A percentile compares a stretch with the other conserved stretches of the same genome.
Conservation (phyloP, 208 protist genomes). For the Trypanosoma boissoni region DNA sequence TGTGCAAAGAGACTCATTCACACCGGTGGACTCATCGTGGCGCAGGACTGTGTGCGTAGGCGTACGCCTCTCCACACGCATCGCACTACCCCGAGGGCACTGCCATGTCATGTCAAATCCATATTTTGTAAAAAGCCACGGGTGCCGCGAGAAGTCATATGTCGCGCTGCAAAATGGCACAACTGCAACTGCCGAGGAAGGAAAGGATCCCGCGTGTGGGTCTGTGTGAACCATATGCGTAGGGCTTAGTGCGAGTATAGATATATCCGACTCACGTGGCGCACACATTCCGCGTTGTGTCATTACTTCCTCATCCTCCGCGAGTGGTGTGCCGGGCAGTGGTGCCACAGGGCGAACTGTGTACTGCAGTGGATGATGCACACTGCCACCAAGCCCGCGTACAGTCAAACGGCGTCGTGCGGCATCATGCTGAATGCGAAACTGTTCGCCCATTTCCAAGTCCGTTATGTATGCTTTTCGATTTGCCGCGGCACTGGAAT, state of each 20-base stretch:
- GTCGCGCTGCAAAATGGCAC: slow-evolving; percentile 64
- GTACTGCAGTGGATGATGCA: slow-evolving; percentile 43
- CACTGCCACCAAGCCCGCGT: neutral
- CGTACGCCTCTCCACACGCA: slow-evolving; percentile 33
- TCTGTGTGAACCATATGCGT: slow-evolving; percentile 35
- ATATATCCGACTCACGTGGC: slow-evolving; percentile 27
- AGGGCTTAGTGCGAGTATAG: slow-evolving; percentile 62
- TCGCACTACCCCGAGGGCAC: slow-evolving; percentile 34
- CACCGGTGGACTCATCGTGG: slow-evolving; percentile 36
- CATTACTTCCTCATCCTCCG: slow-evolving; percentile 52
- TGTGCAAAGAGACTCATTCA: slow-evolving; percentile 45
- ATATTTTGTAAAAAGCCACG: slow-evolving; percentile 55
- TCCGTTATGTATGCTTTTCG: too few relatives aligned
- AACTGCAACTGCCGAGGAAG: slow-evolving; percentile 53
- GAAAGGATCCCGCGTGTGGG: slow-evolving; percentile 25
- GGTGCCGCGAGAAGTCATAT: slow-evolving; percentile 75
- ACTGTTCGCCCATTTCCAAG: too few relatives aligned
- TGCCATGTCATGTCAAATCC: slow-evolving; percentile 69
- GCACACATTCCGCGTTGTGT: slow-evolving; percentile 58
- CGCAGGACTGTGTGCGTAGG: slow-evolving; percentile 51
- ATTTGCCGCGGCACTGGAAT: too few relatives aligned
- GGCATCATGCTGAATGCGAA: too few relatives aligned
- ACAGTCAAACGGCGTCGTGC: neutral
- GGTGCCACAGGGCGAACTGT: slow-evolving; percentile 28
- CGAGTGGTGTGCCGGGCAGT: slow-evolving; percentile 12